Evolutionary conservation across 2,329 filamentous ascomycete genomes (phyloP).

Genomic region (Torrubiellomyces zombiae): DNA sequence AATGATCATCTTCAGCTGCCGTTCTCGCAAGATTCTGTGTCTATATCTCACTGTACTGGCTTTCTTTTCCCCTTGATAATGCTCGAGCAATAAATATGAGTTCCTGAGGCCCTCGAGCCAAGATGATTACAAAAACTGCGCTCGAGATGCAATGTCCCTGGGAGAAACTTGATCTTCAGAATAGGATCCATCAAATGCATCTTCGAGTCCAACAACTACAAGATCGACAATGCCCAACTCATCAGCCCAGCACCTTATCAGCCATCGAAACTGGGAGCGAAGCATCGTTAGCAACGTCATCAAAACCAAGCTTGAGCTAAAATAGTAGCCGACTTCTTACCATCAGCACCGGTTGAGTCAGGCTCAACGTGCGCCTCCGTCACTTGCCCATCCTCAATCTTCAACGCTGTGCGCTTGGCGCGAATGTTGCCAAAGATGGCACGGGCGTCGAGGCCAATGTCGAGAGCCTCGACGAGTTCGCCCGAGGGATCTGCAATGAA

Average conservation of each 20-base stretch:
- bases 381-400: slow-evolving; percentile 73
- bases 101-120: no score
- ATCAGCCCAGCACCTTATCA: slow-evolving; percentile 27
- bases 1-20: no score
- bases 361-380: slow-evolving; percentile 69
- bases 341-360: slow-evolving; percentile 68
- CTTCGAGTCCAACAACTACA: slow-evolving; percentile 1
- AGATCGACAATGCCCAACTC: background rate
- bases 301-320: background rate
- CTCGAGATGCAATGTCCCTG: no score
- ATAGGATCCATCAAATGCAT: no score
- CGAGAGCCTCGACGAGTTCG: slow-evolving; percentile 67
- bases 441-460: slow-evolving; percentile 64
- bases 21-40: no score
- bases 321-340: slow-evolving; percentile 23
- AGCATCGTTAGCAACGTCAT: background rate
- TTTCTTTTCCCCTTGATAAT: no score
- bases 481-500: slow-evolving; percentile 73
- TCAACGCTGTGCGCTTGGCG: slow-evolving; percentile 75
- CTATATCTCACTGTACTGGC: no score
- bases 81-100: no score
- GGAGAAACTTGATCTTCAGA: no score
- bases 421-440: slow-evolving; percentile 68
- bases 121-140: no score
- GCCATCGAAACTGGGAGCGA: slow-evolving; percentile 32